Evolutionary conservation across 495 filamentous ascomycete genomes (phyloP).

Genomic region (Tuber indicum): DNA sequence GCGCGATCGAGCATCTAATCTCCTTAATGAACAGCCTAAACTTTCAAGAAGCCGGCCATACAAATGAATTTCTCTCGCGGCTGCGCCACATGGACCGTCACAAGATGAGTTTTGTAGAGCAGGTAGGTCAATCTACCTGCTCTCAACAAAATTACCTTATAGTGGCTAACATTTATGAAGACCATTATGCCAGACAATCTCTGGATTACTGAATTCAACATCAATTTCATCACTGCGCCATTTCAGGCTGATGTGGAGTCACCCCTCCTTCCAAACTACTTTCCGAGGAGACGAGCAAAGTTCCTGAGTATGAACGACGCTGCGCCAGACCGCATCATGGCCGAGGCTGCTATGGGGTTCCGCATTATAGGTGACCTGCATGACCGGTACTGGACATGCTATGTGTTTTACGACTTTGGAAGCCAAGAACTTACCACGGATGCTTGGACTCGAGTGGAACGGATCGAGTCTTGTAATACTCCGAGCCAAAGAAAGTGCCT

Average conservation of each 20-base stretch:
- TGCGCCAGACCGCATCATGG: neutral
- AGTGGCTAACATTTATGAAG: neutral
- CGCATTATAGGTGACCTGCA: constrained; percentile 2
- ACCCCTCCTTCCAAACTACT: neutral
- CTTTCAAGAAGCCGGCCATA: neutral
- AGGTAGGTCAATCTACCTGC: neutral
- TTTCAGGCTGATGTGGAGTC: neutral
- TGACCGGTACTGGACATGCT: constrained; percentile 4
- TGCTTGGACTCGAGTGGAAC: neutral
- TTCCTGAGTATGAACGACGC: neutral
- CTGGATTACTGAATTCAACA: constrained; percentile 4
- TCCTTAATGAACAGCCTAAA: neutral
- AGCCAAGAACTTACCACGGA: neutral
- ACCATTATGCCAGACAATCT: constrained; percentile 5
- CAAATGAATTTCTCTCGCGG: neutral
- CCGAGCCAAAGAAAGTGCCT: neutral
- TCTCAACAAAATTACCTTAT: neutral
- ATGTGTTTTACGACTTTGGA: constrained; percentile 1
- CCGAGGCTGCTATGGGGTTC: neutral
- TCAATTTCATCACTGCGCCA: constrained; percentile 4
- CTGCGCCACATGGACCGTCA: neutral
- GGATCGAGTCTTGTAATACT: neutral
- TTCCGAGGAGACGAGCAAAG: neutral
- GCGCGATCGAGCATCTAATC: neutral
- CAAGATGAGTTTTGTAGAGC: neutral